A percentile compares a stretch with the other conserved stretches of the same genome.
These are phyloP conservation scores for Cladochytrium replicatum DNA, from an alignment of 192 early-diverging fungal genomes.

Conservation along the genomic window DNA sequence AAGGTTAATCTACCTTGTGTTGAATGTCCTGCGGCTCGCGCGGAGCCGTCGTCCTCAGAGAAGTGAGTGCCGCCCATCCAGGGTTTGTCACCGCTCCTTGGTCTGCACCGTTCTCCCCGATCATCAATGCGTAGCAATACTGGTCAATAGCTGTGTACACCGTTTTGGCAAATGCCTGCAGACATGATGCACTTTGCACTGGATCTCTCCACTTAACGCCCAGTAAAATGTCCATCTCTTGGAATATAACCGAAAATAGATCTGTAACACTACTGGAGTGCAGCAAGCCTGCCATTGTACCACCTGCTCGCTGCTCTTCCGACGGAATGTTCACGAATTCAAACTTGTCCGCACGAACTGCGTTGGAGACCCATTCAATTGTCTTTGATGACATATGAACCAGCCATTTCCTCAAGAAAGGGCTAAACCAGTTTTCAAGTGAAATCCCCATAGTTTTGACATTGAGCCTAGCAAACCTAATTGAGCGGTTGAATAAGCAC, in stretches of 20 bases:
- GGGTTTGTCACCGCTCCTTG: constrained; percentile 1
- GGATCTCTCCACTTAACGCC: constrained; percentile 12
- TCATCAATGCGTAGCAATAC: constrained; percentile 12
- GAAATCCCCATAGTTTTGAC: constrained; percentile 6
- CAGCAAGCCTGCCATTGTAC: not conserved
- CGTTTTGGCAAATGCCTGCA: constrained; percentile 11
- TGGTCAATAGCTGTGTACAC: constrained; percentile 11
- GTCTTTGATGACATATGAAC: constrained; percentile 5
- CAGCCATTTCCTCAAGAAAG: constrained; percentile 10
- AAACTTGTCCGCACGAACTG: constrained; percentile 12
- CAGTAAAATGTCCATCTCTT: constrained; percentile 14
- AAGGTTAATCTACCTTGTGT: constrained; percentile 1
- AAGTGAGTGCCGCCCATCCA: not conserved
- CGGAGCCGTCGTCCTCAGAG: not conserved
- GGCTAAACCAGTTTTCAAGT: constrained; percentile 15
- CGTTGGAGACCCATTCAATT: constrained; percentile 14
- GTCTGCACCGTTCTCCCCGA: constrained; percentile 8
- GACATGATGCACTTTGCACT: constrained; percentile 11
- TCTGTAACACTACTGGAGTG: constrained; percentile 16
- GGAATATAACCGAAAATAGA: constrained; percentile 10
- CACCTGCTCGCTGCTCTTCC: not conserved
- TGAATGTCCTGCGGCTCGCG: not conserved
- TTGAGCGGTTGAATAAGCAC: not conserved
- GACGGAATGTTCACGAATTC: not conserved
- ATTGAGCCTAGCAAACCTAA: constrained; percentile 5